Evolutionary conservation across 352 stramenopile species (phyloP).

Genomic region (Paralagenidium karlingii): DNA sequence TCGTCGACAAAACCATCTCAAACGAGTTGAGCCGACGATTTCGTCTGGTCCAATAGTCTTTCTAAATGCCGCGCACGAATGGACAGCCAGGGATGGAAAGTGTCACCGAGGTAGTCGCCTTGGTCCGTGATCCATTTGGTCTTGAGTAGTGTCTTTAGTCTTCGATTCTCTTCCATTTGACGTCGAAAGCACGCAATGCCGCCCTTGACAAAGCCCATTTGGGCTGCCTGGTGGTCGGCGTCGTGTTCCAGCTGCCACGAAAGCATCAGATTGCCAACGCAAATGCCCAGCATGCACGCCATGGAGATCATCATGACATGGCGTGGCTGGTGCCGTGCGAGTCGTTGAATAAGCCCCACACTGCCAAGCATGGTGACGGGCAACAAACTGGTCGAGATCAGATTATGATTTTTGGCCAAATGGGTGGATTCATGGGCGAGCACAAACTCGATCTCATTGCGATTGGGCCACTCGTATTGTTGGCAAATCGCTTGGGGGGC

Average conservation of each 20-base stretch:
- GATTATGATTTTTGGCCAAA: slow-evolving; percentile 69
- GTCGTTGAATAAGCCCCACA: slow-evolving; percentile 35
- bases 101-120: slow-evolving; percentile 76
- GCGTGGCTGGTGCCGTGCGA: too few relatives aligned
- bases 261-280: slow-evolving; percentile 44
- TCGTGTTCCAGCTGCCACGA: slow-evolving; percentile 76
- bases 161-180: slow-evolving; percentile 59
- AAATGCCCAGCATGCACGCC: slow-evolving; percentile 24
- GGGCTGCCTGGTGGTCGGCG: slow-evolving; percentile 56
- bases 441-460: slow-evolving; percentile 75
- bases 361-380: slow-evolving; percentile 44
- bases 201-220: slow-evolving; percentile 45
- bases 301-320: slow-evolving; percentile 12
- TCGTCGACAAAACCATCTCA: too few relatives aligned
- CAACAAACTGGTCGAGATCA: slow-evolving; percentile 45
- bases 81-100: slow-evolving; percentile 58
- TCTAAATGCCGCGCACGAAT: slow-evolving; percentile 56
- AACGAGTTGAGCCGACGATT: too few relatives aligned
- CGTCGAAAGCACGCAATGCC: slow-evolving; percentile 70
- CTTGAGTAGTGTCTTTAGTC: slow-evolving; percentile 38
- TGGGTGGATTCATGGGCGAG: slow-evolving; percentile 71
- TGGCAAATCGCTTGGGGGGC: slow-evolving; percentile 23
- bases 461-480: slow-evolving; percentile 36
- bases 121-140: slow-evolving; percentile 61
- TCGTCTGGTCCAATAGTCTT: too few relatives aligned